phyloP scores from a whole-genome alignment of 2,329 filamentous ascomycete species.

The Dactylellina leptospora region DNA sequence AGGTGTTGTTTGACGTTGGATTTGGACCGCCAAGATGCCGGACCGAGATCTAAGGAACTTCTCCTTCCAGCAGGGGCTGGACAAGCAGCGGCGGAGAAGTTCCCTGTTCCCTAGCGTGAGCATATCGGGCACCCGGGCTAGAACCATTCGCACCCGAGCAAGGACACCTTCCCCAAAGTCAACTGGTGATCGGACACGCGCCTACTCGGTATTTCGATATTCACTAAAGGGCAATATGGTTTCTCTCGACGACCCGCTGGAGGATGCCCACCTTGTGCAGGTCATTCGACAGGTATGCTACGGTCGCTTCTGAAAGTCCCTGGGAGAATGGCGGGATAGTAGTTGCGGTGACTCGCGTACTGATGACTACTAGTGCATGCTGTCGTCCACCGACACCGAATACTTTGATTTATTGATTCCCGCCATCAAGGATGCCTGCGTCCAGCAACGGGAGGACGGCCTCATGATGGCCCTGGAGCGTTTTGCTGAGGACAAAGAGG shows the following conservation, averaged over 20 bases:
- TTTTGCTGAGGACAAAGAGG: constrained; percentile 85
- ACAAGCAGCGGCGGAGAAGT: constrained; percentile 28
- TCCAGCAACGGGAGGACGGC: constrained; percentile 74
- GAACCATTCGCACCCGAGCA: constrained; percentile 36
- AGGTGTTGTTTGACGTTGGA: constrained; percentile 50
- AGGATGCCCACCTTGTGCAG: constrained; percentile 40
- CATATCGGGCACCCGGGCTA: constrained; percentile 2
- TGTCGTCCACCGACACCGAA: constrained; percentile 88
- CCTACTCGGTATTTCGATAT: constrained; percentile 66
- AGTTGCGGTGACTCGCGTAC: constrained; percentile 33
- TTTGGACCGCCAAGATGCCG: constrained; percentile 50
- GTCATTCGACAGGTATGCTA: constrained; percentile 56
- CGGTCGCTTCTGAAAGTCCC: constrained; percentile 8
- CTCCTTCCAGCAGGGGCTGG: constrained; percentile 44
- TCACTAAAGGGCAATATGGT: constrained; percentile 55
- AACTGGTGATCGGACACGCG: constrained; percentile 63
- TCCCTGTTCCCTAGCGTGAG: constrained; percentile 40
- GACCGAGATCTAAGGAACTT: constrained; percentile 41
- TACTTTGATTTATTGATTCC: constrained; percentile 96
- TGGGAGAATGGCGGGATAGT: constrained; percentile 15
- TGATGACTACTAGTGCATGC: constrained; percentile 76
- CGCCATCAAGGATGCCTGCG: constrained; percentile 86
- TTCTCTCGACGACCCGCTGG: constrained; percentile 27
- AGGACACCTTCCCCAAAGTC: constrained; percentile 52
- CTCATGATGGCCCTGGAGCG: constrained; percentile 80